These are phyloP conservation scores for Aphanocladium album DNA, from an alignment of 2,329 filamentous ascomycete genomes.

Conservation along the genomic window DNA sequence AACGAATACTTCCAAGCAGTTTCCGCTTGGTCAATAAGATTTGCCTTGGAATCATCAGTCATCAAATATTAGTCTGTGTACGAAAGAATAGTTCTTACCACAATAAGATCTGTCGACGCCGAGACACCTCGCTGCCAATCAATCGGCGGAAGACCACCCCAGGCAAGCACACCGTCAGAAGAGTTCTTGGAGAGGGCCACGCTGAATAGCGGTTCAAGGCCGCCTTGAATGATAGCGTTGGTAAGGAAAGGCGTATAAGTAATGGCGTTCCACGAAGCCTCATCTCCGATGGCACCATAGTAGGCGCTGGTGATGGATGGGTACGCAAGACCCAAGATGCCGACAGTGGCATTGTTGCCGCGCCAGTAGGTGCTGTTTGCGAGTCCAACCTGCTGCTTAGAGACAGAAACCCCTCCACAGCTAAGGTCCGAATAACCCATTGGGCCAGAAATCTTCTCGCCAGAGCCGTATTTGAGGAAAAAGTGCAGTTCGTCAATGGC, in stretches of 20 bases:
- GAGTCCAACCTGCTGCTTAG: slow-evolving; percentile 42
- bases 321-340: slow-evolving; percentile 47
- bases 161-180: slow-evolving; percentile 40
- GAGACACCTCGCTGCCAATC: slow-evolving; percentile 24
- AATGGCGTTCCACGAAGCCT: slow-evolving; percentile 32
- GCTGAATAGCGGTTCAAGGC: slow-evolving; percentile 41
- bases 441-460: slow-evolving; percentile 42
- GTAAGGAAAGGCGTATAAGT: slow-evolving; percentile 46
- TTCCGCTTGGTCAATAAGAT: slow-evolving; percentile 32
- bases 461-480: slow-evolving; percentile 42
- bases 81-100: slow-evolving; percentile 30
- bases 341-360: slow-evolving; percentile 48
- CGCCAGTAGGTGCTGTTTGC: slow-evolving; percentile 46
- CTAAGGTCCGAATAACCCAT: slow-evolving; percentile 43
- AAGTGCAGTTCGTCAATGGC: slow-evolving; percentile 40
- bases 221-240: slow-evolving; percentile 41
- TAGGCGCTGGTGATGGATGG: slow-evolving; percentile 46
- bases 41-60: slow-evolving; percentile 31
- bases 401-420: slow-evolving; percentile 40
- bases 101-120: slow-evolving; percentile 38
- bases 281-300: slow-evolving; percentile 33
- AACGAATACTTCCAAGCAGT: slow-evolving; percentile 44
- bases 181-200: slow-evolving; percentile 44
- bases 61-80: too few species aligned
- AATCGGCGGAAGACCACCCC: slow-evolving; percentile 42